Percentiles rank a stretch among this genome's conserved stretches.
Conservation (phyloP, 352 stramenopile species). For the Phytopythium litorale region DNA sequence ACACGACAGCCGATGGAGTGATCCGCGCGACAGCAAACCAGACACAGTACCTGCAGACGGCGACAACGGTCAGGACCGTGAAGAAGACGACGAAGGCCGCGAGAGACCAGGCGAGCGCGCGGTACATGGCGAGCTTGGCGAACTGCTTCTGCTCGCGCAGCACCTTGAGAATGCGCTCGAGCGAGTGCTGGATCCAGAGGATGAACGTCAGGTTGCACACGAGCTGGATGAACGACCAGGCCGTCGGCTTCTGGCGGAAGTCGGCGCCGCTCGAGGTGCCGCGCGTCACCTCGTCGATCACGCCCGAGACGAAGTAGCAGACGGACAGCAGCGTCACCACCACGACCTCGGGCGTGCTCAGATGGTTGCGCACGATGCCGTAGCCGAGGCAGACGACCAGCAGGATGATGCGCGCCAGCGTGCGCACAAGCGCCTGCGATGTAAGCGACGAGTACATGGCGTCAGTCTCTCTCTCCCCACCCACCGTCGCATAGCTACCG, state of each 20-base stretch:
- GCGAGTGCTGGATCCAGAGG: slow-evolving; percentile 89
- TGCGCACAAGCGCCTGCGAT: slow-evolving; percentile 67
- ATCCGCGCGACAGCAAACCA: not conserved
- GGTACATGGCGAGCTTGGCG: slow-evolving; percentile 89
- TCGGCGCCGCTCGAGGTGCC: slow-evolving; percentile 75
- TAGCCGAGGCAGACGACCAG: slow-evolving; percentile 90
- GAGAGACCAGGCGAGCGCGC: slow-evolving; percentile 72
- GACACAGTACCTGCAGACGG: slow-evolving; percentile 39
- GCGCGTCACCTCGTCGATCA: slow-evolving; percentile 74
- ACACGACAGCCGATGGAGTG: not conserved
- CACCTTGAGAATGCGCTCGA: slow-evolving; percentile 80
- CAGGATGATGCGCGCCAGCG: slow-evolving; percentile 79
- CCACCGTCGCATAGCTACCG: too few relatives aligned
- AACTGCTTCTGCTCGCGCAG: slow-evolving; percentile 86
- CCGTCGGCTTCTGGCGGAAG: slow-evolving; percentile 73
- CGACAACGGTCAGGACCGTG: slow-evolving; percentile 77
- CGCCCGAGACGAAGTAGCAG: slow-evolving; percentile 70
- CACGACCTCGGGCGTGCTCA: slow-evolving; percentile 46
- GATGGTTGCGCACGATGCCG: slow-evolving; percentile 74
- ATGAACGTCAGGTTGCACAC: slow-evolving; percentile 88
- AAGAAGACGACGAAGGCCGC: slow-evolving; percentile 88
- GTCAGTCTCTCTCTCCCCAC: not conserved
- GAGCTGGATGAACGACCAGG: slow-evolving; percentile 84
- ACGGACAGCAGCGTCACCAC: slow-evolving; percentile 64
- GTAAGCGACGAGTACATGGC: not conserved